Base-by-base conservation (phyloP, 257 asterid species). In the Nicotiana undulata region DNA sequence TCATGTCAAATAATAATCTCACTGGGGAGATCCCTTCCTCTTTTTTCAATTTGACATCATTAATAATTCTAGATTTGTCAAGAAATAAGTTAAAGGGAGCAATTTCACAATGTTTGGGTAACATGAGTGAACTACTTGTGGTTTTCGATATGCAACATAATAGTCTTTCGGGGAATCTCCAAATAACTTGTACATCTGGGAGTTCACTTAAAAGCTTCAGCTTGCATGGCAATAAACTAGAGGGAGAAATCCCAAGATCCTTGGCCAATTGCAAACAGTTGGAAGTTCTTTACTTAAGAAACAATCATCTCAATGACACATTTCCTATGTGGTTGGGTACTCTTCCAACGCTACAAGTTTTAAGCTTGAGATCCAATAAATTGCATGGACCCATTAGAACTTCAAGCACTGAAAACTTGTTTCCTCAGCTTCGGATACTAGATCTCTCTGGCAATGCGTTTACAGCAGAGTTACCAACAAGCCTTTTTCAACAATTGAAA, bases 81-180 rank as follows among this genome's bases (percentile, higher is more conserved):
- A 79, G 61, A 24, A 83, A 83, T 60, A 59, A 31, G 4, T 63
- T 68, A 68, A 76, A 46, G 24, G 84, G 84, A 52, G 4, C 49
- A 24, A 65, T 82, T 51, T 82, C 85, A 22, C 59, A 26, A 51
- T 83, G 86, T 64, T 31, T 83, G 79, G 81, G 78, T 55, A 83
- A 51, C 55, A 7, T 40, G 24, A 83, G 78, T 37, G 40, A 24
- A 4, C 34, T 3, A 0, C 82, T 84, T 4, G 9, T 22, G 12
- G 86, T 82, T 10, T 26, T 76, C 20, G 81, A 82, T 63, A n/a
- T 82, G 40, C 52, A 9, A 66, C 78, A 26, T 22, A 65, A 84
- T 13, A 81, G 80, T 55, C 59, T 84, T 60, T 44, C 58, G 4
- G 84, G 85, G 4, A 67, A 17, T 26, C 79, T 84, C 56, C 80